A percentile compares a stretch with the other conserved stretches of the same genome.
phyloP scores from a whole-genome alignment of 164 flowering plant species.

The Warburgia ugandensis region DNA sequence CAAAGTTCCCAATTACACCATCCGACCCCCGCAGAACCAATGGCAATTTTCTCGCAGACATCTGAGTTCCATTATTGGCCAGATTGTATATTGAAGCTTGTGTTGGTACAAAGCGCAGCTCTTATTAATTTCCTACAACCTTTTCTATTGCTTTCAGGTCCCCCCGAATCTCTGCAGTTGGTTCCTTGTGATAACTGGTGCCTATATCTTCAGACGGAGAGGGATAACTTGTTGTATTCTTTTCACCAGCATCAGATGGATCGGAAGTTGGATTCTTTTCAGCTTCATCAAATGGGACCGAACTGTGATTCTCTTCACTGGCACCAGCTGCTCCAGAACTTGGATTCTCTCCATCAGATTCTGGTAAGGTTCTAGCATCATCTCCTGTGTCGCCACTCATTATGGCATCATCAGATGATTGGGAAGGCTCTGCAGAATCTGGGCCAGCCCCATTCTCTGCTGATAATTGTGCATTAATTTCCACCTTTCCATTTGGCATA shows the following conservation, averaged over 20 bases:
- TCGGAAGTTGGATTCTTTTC: not conserved
- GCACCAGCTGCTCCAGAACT: slow-evolving; percentile 4
- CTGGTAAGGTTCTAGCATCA: slow-evolving; percentile 4
- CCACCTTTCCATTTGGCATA: slow-evolving; percentile 34
- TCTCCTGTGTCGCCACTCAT: not conserved
- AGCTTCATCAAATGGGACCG: not conserved
- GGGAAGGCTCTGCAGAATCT: slow-evolving; percentile 8
- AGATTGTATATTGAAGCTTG: slow-evolving; percentile 3
- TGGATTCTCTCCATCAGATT: slow-evolving; percentile 4
- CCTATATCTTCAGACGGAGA: slow-evolving; percentile 15
- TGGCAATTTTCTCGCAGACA: too few relatives aligned
- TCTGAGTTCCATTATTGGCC: not conserved
- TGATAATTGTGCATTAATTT: slow-evolving; percentile 5
- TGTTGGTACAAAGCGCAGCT: not conserved
- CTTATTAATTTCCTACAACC: slow-evolving; percentile 3
- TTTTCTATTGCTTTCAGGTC: slow-evolving; percentile 8
- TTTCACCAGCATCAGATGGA: too few relatives aligned
- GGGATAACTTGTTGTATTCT: not conserved
- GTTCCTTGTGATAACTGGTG: slow-evolving; percentile 3
- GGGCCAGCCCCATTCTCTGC: slow-evolving; percentile 1
- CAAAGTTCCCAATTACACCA: slow-evolving; percentile 12
- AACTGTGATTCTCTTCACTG: slow-evolving; percentile 1
- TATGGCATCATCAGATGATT: slow-evolving; percentile 3
- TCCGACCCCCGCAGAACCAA: not conserved
- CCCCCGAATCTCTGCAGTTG: slow-evolving; percentile 4